Percentiles rank a stretch among this genome's conserved stretches.
phyloP scores from a whole-genome alignment of 1,284 basidiomycete genomes.

The Trichosporon sp. region DNA sequence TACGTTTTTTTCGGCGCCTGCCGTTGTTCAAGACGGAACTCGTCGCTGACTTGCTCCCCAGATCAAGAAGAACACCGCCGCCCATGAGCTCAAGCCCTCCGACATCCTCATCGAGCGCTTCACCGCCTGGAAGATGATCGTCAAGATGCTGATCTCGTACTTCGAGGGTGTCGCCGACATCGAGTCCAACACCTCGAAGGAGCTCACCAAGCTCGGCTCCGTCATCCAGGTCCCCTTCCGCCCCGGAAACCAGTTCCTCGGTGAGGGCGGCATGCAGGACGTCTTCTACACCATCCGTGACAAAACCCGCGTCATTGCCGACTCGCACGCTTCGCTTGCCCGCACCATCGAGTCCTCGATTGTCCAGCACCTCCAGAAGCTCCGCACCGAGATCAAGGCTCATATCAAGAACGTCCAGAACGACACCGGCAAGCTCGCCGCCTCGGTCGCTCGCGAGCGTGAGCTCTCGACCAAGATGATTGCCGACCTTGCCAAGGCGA shows the following conservation, averaged over 20 bases:
- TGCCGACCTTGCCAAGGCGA: constrained; percentile 78
- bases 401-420: constrained; percentile 98
- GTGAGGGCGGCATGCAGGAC: constrained; percentile 88
- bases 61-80: constrained; percentile 84
- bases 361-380: constrained; percentile 94
- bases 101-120: constrained; percentile 93
- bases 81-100: constrained; percentile 85
- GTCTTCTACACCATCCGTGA: constrained; percentile 90
- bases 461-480: constrained; percentile 84
- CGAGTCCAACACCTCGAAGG: constrained; percentile 89
- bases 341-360: constrained; percentile 96
- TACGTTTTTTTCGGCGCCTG: constrained; percentile 25
- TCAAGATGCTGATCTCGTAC: constrained; percentile 80
- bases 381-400: constrained; percentile 90
- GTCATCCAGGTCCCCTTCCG: constrained; percentile 97
- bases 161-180: constrained; percentile 84
- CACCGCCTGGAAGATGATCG: constrained; percentile 65
- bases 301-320: constrained; percentile 89
- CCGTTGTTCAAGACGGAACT: not conserved
- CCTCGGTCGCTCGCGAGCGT: constrained; percentile 87
- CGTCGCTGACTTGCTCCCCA: constrained; percentile 14
- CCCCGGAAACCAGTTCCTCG: constrained; percentile 90
- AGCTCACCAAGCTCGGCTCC: constrained; percentile 91
- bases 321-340: constrained; percentile 93
- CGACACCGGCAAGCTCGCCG: constrained; percentile 92